These are phyloP conservation scores for Didymella exigua DNA, from an alignment of 2,329 filamentous ascomycete species.

Conservation along the genomic window DNA sequence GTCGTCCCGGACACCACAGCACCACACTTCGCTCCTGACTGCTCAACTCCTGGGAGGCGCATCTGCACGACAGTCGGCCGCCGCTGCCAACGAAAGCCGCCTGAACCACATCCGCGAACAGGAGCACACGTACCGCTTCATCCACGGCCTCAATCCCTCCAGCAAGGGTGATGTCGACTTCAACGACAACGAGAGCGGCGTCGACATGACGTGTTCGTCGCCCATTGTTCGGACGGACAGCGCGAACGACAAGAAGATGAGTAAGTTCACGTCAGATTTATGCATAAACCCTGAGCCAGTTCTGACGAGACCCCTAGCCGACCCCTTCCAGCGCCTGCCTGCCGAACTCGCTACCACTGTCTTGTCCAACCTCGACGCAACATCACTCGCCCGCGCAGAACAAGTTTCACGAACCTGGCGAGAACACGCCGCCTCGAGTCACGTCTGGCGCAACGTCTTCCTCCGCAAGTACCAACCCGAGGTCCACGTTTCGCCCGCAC, in stretches of 20 bases:
- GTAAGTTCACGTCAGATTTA: conserved; percentile 25
- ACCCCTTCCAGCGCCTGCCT: conserved; percentile 62
- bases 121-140: conserved; percentile 42
- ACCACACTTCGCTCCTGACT: conserved; percentile 15
- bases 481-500: conserved; percentile 52
- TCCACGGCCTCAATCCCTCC: conserved; percentile 31
- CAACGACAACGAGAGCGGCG: conserved; percentile 47
- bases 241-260: conserved; percentile 43
- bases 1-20: conserved; percentile 8
- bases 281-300: background rate
- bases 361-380: conserved; percentile 64
- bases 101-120: conserved; percentile 38
- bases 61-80: conserved; percentile 44
- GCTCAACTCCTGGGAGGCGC: conserved; percentile 30
- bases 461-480: conserved; percentile 58
- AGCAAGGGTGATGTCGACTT: conserved; percentile 34
- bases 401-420: conserved; percentile 64
- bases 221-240: conserved; percentile 42
- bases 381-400: conserved; percentile 61
- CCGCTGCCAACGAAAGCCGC: conserved; percentile 44
- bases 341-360: conserved; percentile 64
- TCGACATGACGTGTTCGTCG: conserved; percentile 46
- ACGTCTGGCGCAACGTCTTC: conserved; percentile 69
- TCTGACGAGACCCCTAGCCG: conserved; percentile 40
- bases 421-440: conserved; percentile 59